Percentiles rank a stretch among this genome's conserved stretches.
Evolutionary conservation across 495 filamentous ascomycete species (phyloP).

Genomic region (Talaromyces nanjingensis): DNA sequence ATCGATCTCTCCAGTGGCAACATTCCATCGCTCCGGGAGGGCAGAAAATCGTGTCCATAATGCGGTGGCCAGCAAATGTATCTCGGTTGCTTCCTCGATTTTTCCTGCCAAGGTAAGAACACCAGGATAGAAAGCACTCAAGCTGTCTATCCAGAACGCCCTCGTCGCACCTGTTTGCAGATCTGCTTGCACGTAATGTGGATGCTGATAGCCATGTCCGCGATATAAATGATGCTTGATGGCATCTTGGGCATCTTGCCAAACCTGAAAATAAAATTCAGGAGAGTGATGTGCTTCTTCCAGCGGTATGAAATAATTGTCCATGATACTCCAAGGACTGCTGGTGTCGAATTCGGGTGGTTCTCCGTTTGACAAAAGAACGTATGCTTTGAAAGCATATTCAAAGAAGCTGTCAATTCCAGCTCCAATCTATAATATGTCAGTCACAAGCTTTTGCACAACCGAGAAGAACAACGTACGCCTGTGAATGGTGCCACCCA

Average conservation of each 20-base stretch:
- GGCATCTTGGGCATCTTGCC: constrained; percentile 76
- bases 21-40: constrained; percentile 89
- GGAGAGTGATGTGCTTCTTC: constrained; percentile 61
- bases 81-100: constrained; percentile 80
- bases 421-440: constrained; percentile 60
- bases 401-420: constrained; percentile 98
- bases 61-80: constrained; percentile 82
- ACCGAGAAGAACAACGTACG: constrained; percentile 24
- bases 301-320: constrained; percentile 48
- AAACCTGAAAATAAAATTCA: constrained; percentile 71
- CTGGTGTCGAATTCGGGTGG: constrained; percentile 22
- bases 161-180: constrained; percentile 72
- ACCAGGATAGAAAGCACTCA: constrained; percentile 92
- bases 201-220: constrained; percentile 62
- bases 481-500: constrained; percentile 86
- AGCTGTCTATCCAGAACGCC: constrained; percentile 90
- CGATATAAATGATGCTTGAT: constrained; percentile 80
- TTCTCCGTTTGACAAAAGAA: constrained; percentile 68
- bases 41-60: constrained; percentile 92
- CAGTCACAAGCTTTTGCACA: background rate
- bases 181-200: constrained; percentile 88
- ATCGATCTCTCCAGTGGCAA: constrained; percentile 77
- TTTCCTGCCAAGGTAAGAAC: constrained; percentile 82
- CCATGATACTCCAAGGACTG: constrained; percentile 32
- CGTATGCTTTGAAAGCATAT: constrained; percentile 90